A percentile compares a stretch with the other conserved stretches of the same genome.
Evolutionary conservation across 1,139 yeast genomes (phyloP).

Genomic region (Kluyveromyces sp.): DNA sequence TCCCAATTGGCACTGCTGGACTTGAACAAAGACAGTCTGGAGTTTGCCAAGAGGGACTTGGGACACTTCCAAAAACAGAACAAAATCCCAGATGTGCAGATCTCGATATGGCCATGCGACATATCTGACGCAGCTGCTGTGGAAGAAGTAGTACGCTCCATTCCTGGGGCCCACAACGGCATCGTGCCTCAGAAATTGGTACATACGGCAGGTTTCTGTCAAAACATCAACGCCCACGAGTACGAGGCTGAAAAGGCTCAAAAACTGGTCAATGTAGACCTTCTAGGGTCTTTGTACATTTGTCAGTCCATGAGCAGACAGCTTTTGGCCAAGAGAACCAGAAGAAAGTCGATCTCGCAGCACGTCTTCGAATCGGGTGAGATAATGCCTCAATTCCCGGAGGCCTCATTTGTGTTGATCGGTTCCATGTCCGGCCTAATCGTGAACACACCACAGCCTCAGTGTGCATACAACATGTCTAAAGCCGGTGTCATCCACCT

Average conservation of each 20-base stretch:
- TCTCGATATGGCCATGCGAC: constrained; percentile 71
- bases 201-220: constrained; percentile 82
- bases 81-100: constrained; percentile 39
- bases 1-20: constrained; percentile 73
- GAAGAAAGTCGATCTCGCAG: constrained; percentile 21
- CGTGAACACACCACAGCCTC: constrained; percentile 78
- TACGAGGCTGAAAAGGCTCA: constrained; percentile 70
- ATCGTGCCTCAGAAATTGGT: constrained; percentile 54
- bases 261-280: constrained; percentile 61
- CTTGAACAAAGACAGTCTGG: constrained; percentile 51
- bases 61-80: constrained; percentile 48
- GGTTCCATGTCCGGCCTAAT: constrained; percentile 85
- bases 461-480: constrained; percentile 78
- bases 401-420: constrained; percentile 65
- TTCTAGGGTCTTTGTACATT: constrained; percentile 69
- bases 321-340: constrained; percentile 43
- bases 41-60: constrained; percentile 55
- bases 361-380: constrained; percentile 15
- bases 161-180: constrained; percentile 47
- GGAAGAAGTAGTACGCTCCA: constrained; percentile 45
- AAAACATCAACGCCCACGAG: constrained; percentile 68
- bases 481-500: constrained; percentile 76
- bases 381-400: constrained; percentile 19
- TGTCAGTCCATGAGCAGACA: constrained; percentile 60
- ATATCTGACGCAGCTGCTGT: constrained; percentile 62